Evolutionary conservation across 768 basidiomycete species (phyloP).

Genomic region (Trametes elegans): DNA sequence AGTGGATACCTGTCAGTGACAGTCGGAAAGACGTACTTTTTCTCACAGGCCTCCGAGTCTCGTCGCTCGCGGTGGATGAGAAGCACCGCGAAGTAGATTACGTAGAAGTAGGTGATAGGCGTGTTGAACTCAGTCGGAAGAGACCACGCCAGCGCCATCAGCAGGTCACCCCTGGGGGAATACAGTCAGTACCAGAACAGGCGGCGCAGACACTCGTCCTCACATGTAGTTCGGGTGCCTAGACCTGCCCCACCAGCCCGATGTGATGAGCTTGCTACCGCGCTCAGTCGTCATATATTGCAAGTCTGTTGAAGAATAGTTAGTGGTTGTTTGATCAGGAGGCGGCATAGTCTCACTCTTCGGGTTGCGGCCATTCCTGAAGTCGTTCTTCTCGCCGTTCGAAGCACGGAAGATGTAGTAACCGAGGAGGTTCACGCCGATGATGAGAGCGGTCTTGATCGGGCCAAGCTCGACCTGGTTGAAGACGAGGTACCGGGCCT

Average conservation of each 20-base stretch:
- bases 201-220: constrained; percentile 23
- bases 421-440: constrained; percentile 66
- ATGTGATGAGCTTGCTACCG: constrained; percentile 88
- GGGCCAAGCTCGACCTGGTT: constrained; percentile 76
- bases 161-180: constrained; percentile 64
- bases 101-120: constrained; percentile 95
- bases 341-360: constrained; percentile 56
- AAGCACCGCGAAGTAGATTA: constrained; percentile 82
- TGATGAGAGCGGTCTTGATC: constrained; percentile 51
- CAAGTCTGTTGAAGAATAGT: constrained; percentile 50
- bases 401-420: constrained; percentile 89
- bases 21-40: constrained; percentile 57
- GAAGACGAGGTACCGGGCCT: constrained; percentile 95
- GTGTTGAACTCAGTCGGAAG: constrained; percentile 89
- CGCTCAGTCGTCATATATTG: constrained; percentile 75
- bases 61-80: constrained; percentile 87
- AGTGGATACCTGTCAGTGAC: background rate
- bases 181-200: background rate
- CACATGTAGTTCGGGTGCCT: constrained; percentile 92
- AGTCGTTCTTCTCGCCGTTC: constrained; percentile 95
- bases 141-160: constrained; percentile 93
- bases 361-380: constrained; percentile 89
- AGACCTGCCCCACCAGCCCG: constrained; percentile 96
- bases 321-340: background rate
- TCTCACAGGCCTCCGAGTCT: constrained; percentile 88